These are phyloP conservation scores for Dichomitus squalens DNA, from an alignment of 1,284 basidiomycete genomes.

Conservation along the genomic window DNA sequence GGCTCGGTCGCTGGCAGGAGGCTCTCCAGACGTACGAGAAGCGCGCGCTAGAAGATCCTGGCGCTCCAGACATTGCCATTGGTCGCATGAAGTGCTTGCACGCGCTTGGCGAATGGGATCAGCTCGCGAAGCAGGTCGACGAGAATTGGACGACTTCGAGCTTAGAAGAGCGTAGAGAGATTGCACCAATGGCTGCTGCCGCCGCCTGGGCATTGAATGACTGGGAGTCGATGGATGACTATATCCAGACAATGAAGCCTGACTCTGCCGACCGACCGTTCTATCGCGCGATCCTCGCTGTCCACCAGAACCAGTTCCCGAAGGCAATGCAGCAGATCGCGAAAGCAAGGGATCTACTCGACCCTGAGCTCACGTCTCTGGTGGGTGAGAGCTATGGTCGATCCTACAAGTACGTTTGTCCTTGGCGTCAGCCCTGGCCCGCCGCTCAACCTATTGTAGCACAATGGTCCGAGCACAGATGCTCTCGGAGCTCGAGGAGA, in stretches of 20 bases:
- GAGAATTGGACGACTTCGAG: slow-evolving; percentile 87
- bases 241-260: slow-evolving; percentile 91
- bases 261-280: slow-evolving; percentile 96
- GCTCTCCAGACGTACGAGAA: slow-evolving; percentile 89
- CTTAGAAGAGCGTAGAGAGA: slow-evolving; percentile 86
- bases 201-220: slow-evolving; percentile 97
- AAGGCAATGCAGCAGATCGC: slow-evolving; percentile 91
- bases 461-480: slow-evolving; percentile 98
- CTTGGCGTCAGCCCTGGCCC: not conserved
- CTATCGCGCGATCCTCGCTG: slow-evolving; percentile 94
- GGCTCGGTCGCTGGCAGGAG: slow-evolving; percentile 96
- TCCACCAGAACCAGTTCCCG: slow-evolving; percentile 95
- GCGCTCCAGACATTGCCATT: slow-evolving; percentile 73
- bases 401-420: slow-evolving; percentile 83
- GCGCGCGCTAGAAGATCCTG: slow-evolving; percentile 70
- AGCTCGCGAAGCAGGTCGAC: slow-evolving; percentile 85
- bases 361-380: slow-evolving; percentile 90
- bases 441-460: slow-evolving; percentile 43
- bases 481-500: slow-evolving; percentile 98
- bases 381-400: slow-evolving; percentile 96
- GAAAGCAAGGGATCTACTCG: slow-evolving; percentile 92
- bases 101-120: slow-evolving; percentile 98
- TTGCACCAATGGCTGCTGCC: slow-evolving; percentile 96
- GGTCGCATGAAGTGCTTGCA: slow-evolving; percentile 97
- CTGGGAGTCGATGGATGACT: slow-evolving; percentile 99